phyloP scores from a whole-genome alignment of 1,284 basidiomycete species.

The Exobasidium cylindrosporum region DNA sequence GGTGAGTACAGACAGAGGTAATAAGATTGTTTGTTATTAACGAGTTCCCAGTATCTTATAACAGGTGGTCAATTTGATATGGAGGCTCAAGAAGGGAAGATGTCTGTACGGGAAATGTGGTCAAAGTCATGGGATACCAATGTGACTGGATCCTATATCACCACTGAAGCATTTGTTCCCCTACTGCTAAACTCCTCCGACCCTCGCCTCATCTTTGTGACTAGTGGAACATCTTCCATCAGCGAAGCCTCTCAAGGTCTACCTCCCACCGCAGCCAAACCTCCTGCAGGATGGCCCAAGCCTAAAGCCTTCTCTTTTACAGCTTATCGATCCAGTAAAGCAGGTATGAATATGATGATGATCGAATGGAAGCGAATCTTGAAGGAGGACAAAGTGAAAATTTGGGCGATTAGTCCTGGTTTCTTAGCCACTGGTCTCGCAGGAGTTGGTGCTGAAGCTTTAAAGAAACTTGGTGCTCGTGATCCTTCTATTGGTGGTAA shows the following conservation, averaged over 20 bases:
- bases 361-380: slow-evolving; percentile 9
- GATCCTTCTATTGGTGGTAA: background rate
- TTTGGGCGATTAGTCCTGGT: background rate
- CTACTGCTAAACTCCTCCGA: background rate
- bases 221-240: slow-evolving; percentile 1
- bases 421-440: background rate
- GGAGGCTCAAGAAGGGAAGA: background rate
- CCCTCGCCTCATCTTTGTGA: background rate
- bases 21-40: too few relatives aligned
- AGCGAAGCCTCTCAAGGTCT: background rate
- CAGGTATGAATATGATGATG: slow-evolving; percentile 3
- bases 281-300: slow-evolving; percentile 8
- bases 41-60: background rate
- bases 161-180: background rate
- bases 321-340: background rate
- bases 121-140: background rate
- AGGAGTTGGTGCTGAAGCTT: background rate
- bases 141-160: background rate
- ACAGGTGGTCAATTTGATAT: slow-evolving; percentile 1
- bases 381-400: background rate
- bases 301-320: background rate
- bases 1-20: background rate
- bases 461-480: background rate
- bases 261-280: background rate
- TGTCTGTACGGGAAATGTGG: slow-evolving; percentile 1